Evolutionary conservation across 2,329 filamentous ascomycete genomes (phyloP), one percentile per base, ranked within the genome.

Genomic region (Dothideomycetidae sp.): DNA sequence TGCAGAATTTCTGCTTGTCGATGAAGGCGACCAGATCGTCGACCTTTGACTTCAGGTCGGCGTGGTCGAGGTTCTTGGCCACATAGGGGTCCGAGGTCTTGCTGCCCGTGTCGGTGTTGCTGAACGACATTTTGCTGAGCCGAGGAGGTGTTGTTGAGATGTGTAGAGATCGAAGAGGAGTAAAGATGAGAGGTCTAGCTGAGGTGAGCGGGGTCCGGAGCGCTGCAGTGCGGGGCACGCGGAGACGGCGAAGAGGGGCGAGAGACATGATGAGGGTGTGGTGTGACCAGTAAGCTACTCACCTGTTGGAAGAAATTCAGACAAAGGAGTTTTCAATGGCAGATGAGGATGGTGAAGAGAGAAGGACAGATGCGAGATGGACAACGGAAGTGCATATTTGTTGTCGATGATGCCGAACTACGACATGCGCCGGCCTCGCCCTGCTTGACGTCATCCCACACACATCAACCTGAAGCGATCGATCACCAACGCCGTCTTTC

Each of bases 21-120:
- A 82, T 71, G 58, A 93, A 93, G 10, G 66, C 62, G 49, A 68
- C 64, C 28, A 93, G 69, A 42, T 81, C 81, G 42, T 79, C 70
- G 44, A 92, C 66, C 64, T 92, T 93, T 45, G 82, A 71, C 48
- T 81, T 71, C 21, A 84, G 59, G 3, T 75, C 65, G 23, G 34
- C 33, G 11, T 68, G 63, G 50, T 84, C 70, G 41, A 74, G 65
- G 61, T 81, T 85, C 60, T 77, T 73, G 42, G 80, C 74, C 53
- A 74, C 84, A 67, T 92, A 93, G 2, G 82, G 82, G 59, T 90
- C 81, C 66, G 66, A 72, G 29, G 72, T 63, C 60, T 78, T 73
- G 57, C 61, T 62, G 52, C 73, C 75, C 29, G 73, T 73, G 45
- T 67, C 58, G 28, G 75, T 59, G 56, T 78, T 79, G 54, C 68